phyloP scores from a whole-genome alignment of 2,329 filamentous ascomycete genomes.

The Stemphylium lycopersici region DNA sequence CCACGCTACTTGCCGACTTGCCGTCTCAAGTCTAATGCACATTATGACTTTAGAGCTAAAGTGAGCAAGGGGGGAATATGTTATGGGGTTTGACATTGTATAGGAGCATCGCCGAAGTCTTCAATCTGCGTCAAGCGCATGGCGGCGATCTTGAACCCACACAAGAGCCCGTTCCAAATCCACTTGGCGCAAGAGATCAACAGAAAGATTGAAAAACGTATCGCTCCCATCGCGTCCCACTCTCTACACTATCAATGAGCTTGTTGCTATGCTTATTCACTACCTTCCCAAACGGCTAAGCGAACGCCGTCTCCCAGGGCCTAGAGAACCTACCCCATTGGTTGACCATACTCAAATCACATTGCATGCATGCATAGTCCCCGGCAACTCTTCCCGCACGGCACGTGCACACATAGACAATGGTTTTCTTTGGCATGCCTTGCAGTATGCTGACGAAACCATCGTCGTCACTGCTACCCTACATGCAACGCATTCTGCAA shows the following conservation, averaged over 20 bases:
- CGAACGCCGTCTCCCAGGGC: neutral
- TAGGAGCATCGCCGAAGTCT: too few species aligned
- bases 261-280: neutral
- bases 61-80: neutral
- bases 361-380: slow-evolving; percentile 7
- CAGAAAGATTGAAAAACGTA: neutral
- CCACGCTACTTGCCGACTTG: neutral
- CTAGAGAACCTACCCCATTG: neutral
- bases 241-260: slow-evolving; percentile 1
- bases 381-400: neutral
- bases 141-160: neutral
- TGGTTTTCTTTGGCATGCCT: neutral
- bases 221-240: neutral
- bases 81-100: neutral
- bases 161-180: neutral
- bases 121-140: too few species aligned
- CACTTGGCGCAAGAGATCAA: neutral
- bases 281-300: slow-evolving; percentile 15
- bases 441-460: neutral
- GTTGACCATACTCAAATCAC: slow-evolving; percentile 2
- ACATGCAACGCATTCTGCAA: neutral
- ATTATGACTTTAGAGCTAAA: neutral
- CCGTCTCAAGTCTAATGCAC: neutral
- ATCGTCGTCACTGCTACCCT: neutral
- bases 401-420: neutral